Evolutionary conservation across 371 early-diverging fungal species (phyloP), one percentile per base, ranked within the genome.

Genomic region (Smittium culicis): DNA sequence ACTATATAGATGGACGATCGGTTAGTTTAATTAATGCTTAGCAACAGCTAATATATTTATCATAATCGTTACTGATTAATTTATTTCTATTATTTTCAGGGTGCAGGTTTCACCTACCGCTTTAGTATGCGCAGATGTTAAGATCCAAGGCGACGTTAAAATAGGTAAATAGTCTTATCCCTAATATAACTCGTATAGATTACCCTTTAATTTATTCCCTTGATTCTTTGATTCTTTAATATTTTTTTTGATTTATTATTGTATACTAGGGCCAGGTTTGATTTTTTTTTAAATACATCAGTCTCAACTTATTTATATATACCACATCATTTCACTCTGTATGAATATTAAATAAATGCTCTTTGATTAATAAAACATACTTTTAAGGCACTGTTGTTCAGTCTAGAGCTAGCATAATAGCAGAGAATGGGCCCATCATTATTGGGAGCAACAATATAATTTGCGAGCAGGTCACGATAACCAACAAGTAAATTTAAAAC

Each of bases 361-460:
- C n/a, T 17, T 17, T n/a, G 54, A 54, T 54, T 60, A 60, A 27
- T 60, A 5, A 8, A 28, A 34, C 32, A 28, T n/a, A 31, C 34
- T n/a, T 64, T 66, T 31, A 57, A 66, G 76, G 73, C 54, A 72
- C 76, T 0, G 73, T 76, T 28, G 72, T 76, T 1, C 76, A 76
- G 25, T 67, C 75, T 27, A 71, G 71, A 14, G 76, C 75, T 1
- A 71, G 73, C 1, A 76, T 76, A 32, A 73, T 76, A 1, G 76
- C 79, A 58, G 77, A 70, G 17, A 77, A 74, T 34, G 82, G 82
- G 11, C 72, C 75, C 2, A 83, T 83, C 32, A 66, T 79, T 17
- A 80, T 83, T 27, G 83, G 83, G 2, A 70, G 72, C 63, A 71
- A 72, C 69, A 83, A 82, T 69, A 80, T 83, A n/a, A 68, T 81